Base-by-base conservation (phyloP, 208 protist genomes). In the Balamuthia mandrillaris region DNA sequence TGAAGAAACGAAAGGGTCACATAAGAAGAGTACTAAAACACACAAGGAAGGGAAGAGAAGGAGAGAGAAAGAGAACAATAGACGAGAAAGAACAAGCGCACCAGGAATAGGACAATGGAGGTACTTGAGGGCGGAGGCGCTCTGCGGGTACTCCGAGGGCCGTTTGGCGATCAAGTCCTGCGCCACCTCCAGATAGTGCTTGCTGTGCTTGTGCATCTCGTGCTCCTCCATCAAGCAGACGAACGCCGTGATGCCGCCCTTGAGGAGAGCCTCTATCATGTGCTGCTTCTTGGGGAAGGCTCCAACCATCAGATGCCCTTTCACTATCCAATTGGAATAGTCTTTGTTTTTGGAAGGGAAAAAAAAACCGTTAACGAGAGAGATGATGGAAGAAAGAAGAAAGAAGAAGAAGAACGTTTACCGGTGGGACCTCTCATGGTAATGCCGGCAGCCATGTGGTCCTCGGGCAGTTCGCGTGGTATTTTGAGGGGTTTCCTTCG, bases 251-350 rank as follows among this genome's bases (percentile, higher is more conserved):
- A 77, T 44, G 33, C 66, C 66, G 18, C 54, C 44, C 66, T 54
- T 49, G 44, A 77, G 66, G 24, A 77, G 16, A 31, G 66, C 66
- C 41, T 77, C 66, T 6, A 33, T 33, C 66, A 77, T 77, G 66
- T 77, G 54, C 44, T 39, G 66, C 66, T 77, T 77, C 3, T 56
- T 9, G 2, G 66, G 66, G 7, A 27, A 47, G 9, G 66, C 66
- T 0, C 66, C 66, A n/a, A 77, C 66, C 66, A 77, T 24, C 42
- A 77, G 18, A 54, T 45, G 31, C 7, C 42, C 42, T 6, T 33
- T 21, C 44, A 77, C 66, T 24, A 77, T 45, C 66, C 66, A 77
- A 54, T 77, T 77, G 44, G 66, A 77, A 29, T 77, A 77, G 21
- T 39, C 66, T 77, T 10, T 18, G 4, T 4, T 21, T 29, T 9